Evolutionary conservation across 2,329 filamentous ascomycete species (phyloP).

Genomic region (Paraphoma chrysanthemicola): DNA sequence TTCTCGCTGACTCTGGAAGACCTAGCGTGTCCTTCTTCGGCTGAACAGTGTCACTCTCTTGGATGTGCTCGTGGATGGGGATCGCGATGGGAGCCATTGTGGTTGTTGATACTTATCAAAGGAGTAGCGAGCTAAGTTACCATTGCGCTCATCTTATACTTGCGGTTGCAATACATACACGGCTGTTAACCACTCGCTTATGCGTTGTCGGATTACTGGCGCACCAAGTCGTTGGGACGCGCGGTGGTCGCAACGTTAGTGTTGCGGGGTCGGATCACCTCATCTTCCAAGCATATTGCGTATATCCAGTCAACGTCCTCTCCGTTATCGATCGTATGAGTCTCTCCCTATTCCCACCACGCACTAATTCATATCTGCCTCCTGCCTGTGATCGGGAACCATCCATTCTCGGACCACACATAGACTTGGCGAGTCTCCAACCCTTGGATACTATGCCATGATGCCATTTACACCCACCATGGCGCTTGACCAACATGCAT

Average conservation of each 20-base stretch:
- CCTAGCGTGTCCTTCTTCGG: constrained; percentile 70
- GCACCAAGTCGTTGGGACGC: constrained; percentile 1
- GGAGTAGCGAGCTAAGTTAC: not conserved
- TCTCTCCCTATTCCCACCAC: not conserved
- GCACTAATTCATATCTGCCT: not conserved
- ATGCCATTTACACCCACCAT: constrained; percentile 30
- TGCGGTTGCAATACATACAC: constrained; percentile 2
- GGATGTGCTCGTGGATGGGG: constrained; percentile 58
- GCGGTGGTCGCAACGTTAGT: constrained; percentile 15
- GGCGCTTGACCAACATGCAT: constrained; percentile 8
- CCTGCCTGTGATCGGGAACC: not conserved
- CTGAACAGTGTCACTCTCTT: constrained; percentile 63
- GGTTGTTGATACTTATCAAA: not conserved
- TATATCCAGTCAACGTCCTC: constrained; percentile 28
- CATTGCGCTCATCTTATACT: constrained; percentile 21
- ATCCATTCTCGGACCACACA: not conserved
- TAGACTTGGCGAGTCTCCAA: not conserved
- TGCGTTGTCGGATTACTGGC: constrained; percentile 3
- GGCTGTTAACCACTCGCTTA: constrained; percentile 18
- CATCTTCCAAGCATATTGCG: constrained; percentile 41
- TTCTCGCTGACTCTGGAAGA: constrained; percentile 64
- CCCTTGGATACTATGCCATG: constrained; percentile 11
- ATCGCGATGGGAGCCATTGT: constrained; percentile 67
- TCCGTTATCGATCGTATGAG: constrained; percentile 27
- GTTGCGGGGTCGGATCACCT: constrained; percentile 48